Evolutionary conservation across 129 eudicot species (phyloP).

Genomic region (Pittosporum tobira): DNA sequence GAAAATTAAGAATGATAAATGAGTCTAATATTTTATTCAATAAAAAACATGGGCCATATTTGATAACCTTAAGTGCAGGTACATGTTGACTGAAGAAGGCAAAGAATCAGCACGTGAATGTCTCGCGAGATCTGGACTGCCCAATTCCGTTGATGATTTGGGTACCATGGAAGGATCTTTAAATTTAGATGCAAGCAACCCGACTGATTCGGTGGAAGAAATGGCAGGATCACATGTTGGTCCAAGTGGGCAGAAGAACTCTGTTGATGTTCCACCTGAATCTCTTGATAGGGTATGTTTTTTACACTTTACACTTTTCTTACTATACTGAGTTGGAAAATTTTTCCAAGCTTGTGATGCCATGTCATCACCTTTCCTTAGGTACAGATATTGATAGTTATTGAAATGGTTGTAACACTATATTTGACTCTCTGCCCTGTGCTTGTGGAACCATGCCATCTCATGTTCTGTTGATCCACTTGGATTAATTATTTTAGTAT

Average conservation of each 20-base stretch:
- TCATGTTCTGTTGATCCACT: background rate
- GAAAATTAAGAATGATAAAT: no score
- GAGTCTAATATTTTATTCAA: background rate
- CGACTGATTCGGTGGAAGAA: slow-evolving; percentile 22
- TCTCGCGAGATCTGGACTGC: slow-evolving; percentile 70
- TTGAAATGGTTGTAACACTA: background rate
- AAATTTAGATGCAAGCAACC: slow-evolving; percentile 21
- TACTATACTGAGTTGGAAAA: background rate
- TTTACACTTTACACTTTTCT: background rate
- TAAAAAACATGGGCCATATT: background rate
- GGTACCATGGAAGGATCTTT: slow-evolving; percentile 9
- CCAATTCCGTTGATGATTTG: slow-evolving; percentile 25
- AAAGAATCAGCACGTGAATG: slow-evolving; percentile 76
- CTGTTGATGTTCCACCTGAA: slow-evolving; percentile 46
- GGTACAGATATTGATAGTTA: background rate
- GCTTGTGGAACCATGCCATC: background rate
- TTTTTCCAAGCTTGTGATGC: background rate
- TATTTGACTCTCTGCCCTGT: background rate
- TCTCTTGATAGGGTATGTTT: slow-evolving; percentile 72
- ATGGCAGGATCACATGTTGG: slow-evolving; percentile 18
- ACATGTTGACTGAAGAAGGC: slow-evolving; percentile 84
- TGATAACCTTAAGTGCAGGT: slow-evolving; percentile 33
- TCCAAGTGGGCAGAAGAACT: slow-evolving; percentile 24
- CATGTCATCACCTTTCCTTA: background rate
- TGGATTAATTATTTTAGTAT: background rate